These are phyloP conservation scores for Naganishia friedmannii DNA, from an alignment of 768 basidiomycete genomes.

Conservation along the genomic window DNA sequence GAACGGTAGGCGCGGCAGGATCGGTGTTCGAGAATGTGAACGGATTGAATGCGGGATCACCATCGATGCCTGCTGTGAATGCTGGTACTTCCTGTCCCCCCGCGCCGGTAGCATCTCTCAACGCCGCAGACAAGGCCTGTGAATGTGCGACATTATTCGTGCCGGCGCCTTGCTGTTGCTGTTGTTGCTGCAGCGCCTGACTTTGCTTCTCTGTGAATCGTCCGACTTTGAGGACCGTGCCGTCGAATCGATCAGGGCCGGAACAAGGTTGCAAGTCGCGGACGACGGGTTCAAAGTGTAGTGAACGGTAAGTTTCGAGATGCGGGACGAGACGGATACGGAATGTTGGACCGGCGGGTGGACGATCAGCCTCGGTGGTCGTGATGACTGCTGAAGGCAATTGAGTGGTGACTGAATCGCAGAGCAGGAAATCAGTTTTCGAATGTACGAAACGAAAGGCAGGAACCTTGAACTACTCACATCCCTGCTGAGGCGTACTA, in stretches of 20 bases:
- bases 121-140: slow-evolving; percentile 63
- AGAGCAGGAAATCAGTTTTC: background rate
- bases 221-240: slow-evolving; percentile 68
- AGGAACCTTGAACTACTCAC: background rate
- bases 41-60: slow-evolving; percentile 16
- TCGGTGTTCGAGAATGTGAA: slow-evolving; percentile 6
- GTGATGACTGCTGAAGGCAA: background rate
- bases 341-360: slow-evolving; percentile 54
- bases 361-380: slow-evolving; percentile 6
- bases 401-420: background rate
- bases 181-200: slow-evolving; percentile 17
- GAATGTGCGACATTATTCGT: slow-evolving; percentile 1
- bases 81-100: slow-evolving; percentile 6
- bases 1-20: background rate
- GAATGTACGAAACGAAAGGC: background rate
- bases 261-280: slow-evolving; percentile 64
- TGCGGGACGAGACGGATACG: slow-evolving; percentile 93
- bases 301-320: slow-evolving; percentile 80
- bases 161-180: slow-evolving; percentile 14
- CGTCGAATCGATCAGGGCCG: slow-evolving; percentile 30
- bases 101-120: slow-evolving; percentile 57
- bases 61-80: slow-evolving; percentile 17
- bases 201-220: slow-evolving; percentile 74
- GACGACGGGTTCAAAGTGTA: slow-evolving; percentile 86
- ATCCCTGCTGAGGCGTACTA: slow-evolving; percentile 17